Base-by-base conservation (phyloP, 805 yeast species). In the Myxozyma vanderwaltii region DNA sequence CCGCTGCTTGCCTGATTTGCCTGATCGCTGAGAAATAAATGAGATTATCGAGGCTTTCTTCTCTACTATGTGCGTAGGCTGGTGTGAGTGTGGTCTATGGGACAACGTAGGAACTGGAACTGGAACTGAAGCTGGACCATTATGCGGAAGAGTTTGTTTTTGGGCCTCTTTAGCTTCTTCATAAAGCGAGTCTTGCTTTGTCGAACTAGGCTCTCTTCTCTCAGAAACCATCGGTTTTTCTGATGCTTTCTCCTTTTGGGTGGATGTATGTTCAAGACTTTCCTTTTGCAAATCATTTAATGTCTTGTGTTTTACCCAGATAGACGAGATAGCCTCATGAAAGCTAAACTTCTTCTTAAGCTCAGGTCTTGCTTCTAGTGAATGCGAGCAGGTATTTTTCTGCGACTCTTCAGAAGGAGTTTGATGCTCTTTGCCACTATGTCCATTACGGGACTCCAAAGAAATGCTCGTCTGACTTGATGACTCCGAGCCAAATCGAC, bases 291-390 rank as follows among this genome's bases (percentile, higher is more conserved):
- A n/a, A n/a, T n/a, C n/a, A n/a, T n/a, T n/a, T 4, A 45, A 36
- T n/a, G 35, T 7, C 53, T 49, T 36, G 19, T 33, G 45, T 24
- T 49, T 49, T 17, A n/a, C 19, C 55, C 55, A 23, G 1, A 44
- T 15, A 24, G 44, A 24, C 3, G 17, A 33, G 26, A 44, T 12
- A 33, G 51, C 13, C 2, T 52, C 56, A 13, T 44, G 51, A 19
- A 52, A 52, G 23, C 56, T 52, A 17, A 52, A 19, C 19, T 33
- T 52, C 26, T 45, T 51, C 3, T 40, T 31, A 10, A 51, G 39
- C 31, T 15, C 33, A 5, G 40, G 48, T n/a, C 15, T 40, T 23
- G 26, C 31, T 10, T 17, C 21, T 4, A 38, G 10, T 19, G 43
- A n/a, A 8, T 38, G 23, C 27, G 39, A 12, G 21, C 26, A n/a